Evolutionary conservation across 306 rosid species (phyloP), one percentile per base, ranked within the genome.

Genomic region (Quercus dentata): DNA sequence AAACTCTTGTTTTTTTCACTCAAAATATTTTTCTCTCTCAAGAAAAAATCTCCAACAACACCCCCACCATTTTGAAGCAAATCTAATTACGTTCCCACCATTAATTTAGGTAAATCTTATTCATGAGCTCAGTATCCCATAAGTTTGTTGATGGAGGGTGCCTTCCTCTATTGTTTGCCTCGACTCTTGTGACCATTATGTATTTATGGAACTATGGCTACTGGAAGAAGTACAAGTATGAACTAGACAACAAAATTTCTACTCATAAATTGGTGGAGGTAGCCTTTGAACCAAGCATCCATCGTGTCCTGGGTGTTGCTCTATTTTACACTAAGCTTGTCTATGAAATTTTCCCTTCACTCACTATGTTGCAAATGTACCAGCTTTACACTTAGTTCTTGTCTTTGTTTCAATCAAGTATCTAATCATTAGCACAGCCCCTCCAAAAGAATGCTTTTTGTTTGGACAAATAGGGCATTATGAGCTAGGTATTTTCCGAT

Each of bases 271-370:
- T 92, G 3, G 86, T 74, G 51, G 90, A 88, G 25, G 70, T 88
- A 57, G 74, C 76, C 15, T 1, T 4, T 3, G 41, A 44, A 54
- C n/a, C 76, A 4, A 76, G 59, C 7, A 5, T 88, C 23, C 41
- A 21, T 38, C 80, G 88, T 6, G 13, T 92, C 5, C 84, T 86
- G 0, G 94, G 96, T 1, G 84, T 89, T 5, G 94, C 92, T 25
- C 52, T 94, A 70, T 88, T 94, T 82, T 88, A 94, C 76, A 92
- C 96, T 0, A 92, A 94, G 57, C 96, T 92, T 38, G 98, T 92
- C 73, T 92, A 92, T 33, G 98, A 92, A n/a, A 85, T 94, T 28
- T 97, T 91, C 0, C 96, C 97, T 0, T 94, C 91, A 86, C 84
- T 54, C 93, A 92, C 14, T 90, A 88, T 33, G 80, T 84, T 6